Base-by-base conservation (phyloP, 305 asterid species). In the Fraxinus angustifolia region DNA sequence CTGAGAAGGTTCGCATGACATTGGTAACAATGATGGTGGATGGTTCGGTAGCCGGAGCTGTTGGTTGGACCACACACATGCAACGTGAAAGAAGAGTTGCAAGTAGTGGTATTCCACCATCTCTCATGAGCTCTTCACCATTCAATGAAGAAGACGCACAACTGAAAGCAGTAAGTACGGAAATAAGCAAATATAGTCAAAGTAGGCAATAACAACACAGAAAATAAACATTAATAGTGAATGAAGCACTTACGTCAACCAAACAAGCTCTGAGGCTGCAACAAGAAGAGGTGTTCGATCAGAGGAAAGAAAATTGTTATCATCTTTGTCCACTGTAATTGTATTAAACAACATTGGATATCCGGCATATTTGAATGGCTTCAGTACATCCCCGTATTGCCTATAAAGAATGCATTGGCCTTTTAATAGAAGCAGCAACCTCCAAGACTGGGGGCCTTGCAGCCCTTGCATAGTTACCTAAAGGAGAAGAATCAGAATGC, bases 111-210 rank as follows among this genome's bases (percentile, higher is more conserved):
- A 96, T 90, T 80, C 99, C 99, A 79, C 95, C 98, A 81, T 90
- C 98, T 87, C 99, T 90, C 67, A 94, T 98, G 85, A 96, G 98
- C 92, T 96, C 98, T 88, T 96, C 99, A 58, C 99, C 99, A 79
- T 96, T 96, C 83, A 93, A 86, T 73, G 97, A 92, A 85, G 99
- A 96, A 78, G 98, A 94, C n/a, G 88, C 97, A 78, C 99, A 96
- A 90, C 99, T 96, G 84, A 82, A 79, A 40, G 74, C 65, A 17
- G 78, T 48, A 74, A 67, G 80, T 75, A 50, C 14, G 79, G 71
- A 71, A 82, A 81, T 56, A 38, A 71, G 34, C 23, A 50, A 36
- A 33, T 74, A 60, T 53, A 74, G 23, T 65, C 28, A 73, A 33
- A 77, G 33, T 30, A 74, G 73, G 68, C 72, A 68, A 53, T 75